phyloP scores from a whole-genome alignment of 495 filamentous ascomycete species.

The Neurospora discreta region DNA sequence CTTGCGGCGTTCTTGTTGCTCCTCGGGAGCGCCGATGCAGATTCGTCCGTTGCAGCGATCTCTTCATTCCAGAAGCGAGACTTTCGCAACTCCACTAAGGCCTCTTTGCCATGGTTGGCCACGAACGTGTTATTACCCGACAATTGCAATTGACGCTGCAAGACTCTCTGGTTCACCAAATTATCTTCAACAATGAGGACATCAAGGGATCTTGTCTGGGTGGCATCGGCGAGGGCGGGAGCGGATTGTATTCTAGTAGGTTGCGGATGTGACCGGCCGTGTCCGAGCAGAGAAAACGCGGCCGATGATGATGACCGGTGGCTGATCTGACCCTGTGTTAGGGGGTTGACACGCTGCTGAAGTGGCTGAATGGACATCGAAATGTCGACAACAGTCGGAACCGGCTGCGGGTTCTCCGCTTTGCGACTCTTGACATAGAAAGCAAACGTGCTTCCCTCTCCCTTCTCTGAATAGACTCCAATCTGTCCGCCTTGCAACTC shows the following conservation, averaged over 20 bases:
- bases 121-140: constrained; percentile 57
- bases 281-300: not conserved
- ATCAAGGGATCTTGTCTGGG: constrained; percentile 19
- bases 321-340: not conserved
- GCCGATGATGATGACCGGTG: not conserved
- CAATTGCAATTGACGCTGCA: constrained; percentile 59
- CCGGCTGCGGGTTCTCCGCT: constrained; percentile 4
- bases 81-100: constrained; percentile 40
- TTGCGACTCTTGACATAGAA: constrained; percentile 54
- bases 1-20: not conserved
- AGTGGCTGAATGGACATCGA: not conserved
- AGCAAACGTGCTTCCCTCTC: constrained; percentile 69
- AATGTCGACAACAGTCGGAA: not conserved
- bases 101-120: constrained; percentile 74
- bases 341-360: not conserved
- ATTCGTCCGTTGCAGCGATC: constrained; percentile 1
- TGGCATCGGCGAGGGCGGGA: not conserved
- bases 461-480: constrained; percentile 60
- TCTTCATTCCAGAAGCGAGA: constrained; percentile 35
- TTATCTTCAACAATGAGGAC: constrained; percentile 78
- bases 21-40: not conserved
- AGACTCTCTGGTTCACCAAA: constrained; percentile 64
- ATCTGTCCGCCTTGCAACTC: constrained; percentile 80
- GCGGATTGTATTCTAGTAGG: constrained; percentile 8
- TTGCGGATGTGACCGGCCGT: not conserved